Conservation (phyloP, 2,329 filamentous ascomycete species). For the Penicillium rolfsii region DNA sequence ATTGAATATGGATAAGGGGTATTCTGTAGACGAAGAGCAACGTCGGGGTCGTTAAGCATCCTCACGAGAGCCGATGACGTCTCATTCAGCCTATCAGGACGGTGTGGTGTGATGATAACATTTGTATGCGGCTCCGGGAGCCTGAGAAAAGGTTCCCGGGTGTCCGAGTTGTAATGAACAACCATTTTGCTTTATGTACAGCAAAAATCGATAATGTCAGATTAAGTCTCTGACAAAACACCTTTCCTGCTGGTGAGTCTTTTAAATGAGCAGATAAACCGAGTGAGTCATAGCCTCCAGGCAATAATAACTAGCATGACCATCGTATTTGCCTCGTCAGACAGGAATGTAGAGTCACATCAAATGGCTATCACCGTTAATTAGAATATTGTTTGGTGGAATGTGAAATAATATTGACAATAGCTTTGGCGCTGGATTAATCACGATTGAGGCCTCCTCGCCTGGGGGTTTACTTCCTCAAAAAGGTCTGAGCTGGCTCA, state of each 20-base stretch:
- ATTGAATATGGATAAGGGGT: conserved; percentile 33
- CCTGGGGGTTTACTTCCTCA: background rate
- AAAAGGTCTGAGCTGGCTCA: background rate
- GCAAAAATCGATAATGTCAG: background rate
- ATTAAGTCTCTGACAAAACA: background rate
- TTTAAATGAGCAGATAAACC: background rate
- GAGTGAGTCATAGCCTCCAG: background rate
- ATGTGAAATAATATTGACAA: background rate
- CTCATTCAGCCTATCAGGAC: conserved; percentile 21
- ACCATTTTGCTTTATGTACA: conserved; percentile 19
- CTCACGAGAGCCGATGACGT: conserved; percentile 3
- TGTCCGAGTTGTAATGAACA: conserved; percentile 19
- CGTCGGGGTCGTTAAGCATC: conserved; percentile 31
- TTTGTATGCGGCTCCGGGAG: conserved; percentile 28
- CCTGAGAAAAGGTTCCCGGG: conserved; percentile 32
- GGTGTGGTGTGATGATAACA: conserved; percentile 35
- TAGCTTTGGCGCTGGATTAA: background rate
- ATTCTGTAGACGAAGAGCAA: conserved; percentile 28
- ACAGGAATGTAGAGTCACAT: too few species aligned
- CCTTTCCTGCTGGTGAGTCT: background rate
- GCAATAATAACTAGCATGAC: too few species aligned
- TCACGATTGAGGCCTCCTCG: too few species aligned
- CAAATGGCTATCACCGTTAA: too few species aligned
- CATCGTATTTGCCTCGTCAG: background rate
- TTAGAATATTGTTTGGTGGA: background rate